Evolutionary conservation across 495 filamentous ascomycete genomes (phyloP).

Genomic region (Astrothelium subdiscretum): DNA sequence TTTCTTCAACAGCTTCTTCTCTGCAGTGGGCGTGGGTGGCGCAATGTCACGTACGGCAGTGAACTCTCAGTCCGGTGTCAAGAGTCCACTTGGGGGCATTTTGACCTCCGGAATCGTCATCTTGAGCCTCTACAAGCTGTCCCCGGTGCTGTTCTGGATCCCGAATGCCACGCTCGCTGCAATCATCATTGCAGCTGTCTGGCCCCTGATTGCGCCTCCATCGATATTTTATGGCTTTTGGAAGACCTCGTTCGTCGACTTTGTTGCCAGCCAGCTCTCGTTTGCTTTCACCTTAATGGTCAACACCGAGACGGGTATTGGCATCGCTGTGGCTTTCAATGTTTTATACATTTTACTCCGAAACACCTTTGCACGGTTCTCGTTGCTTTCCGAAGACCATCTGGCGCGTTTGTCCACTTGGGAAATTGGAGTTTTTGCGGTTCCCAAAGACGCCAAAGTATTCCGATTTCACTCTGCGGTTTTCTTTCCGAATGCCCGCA

Average conservation of each 20-base stretch:
- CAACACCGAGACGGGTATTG: constrained; percentile 38
- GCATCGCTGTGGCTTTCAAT: constrained; percentile 33
- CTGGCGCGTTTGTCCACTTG: constrained; percentile 6
- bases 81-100: constrained; percentile 34
- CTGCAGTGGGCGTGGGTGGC: constrained; percentile 37
- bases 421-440: constrained; percentile 7
- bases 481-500: constrained; percentile 40
- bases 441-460: constrained; percentile 30
- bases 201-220: constrained; percentile 32
- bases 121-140: constrained; percentile 37
- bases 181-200: constrained; percentile 35
- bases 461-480: constrained; percentile 33
- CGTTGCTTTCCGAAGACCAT: constrained; percentile 7
- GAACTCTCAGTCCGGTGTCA: constrained; percentile 32
- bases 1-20: constrained; percentile 39
- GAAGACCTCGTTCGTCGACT: constrained; percentile 38
- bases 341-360: constrained; percentile 36
- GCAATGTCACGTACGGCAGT: constrained; percentile 40
- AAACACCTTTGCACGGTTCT: constrained; percentile 29
- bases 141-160: constrained; percentile 39
- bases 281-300: constrained; percentile 41
- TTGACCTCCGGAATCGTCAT: constrained; percentile 38
- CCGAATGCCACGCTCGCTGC: constrained; percentile 38
- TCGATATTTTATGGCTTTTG: constrained; percentile 37
- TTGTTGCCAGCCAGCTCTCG: constrained; percentile 37